Conservation (phyloP, 176 grass and related monocot genomes). For the Musa troglodytarum region DNA sequence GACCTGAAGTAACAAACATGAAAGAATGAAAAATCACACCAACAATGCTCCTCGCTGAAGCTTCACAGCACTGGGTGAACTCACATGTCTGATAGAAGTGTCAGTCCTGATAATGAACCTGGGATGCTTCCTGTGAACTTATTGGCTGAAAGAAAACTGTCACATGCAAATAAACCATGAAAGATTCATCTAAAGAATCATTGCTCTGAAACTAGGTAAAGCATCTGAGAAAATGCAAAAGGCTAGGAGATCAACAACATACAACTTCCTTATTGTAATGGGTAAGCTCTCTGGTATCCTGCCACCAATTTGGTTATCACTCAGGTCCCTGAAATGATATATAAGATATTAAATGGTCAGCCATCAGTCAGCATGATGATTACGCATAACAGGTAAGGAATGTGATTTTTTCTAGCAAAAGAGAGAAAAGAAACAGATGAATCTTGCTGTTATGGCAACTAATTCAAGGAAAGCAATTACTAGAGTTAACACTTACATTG, state of each 20-base stretch:
- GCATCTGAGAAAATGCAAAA: background rate
- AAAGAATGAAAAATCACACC: background rate
- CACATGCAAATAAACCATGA: background rate
- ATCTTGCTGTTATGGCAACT: background rate
- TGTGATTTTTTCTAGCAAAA: background rate
- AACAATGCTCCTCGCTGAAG: background rate
- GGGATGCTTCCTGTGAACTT: constrained; percentile 22
- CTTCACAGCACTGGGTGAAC: background rate
- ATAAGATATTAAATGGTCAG: background rate
- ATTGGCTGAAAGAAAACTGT: constrained; percentile 22
- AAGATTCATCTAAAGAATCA: background rate
- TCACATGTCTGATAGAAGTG: constrained; percentile 18
- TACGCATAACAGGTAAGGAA: background rate
- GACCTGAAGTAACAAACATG: constrained; percentile 2
- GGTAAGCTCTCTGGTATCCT: constrained; percentile 74
- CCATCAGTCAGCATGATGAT: background rate
- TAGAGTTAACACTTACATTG: constrained; percentile 34
- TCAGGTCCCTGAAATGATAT: constrained; percentile 55
- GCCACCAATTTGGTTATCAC: constrained; percentile 80
- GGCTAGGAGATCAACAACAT: background rate
- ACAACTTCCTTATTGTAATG: constrained; percentile 27
- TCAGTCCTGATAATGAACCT: constrained; percentile 4
- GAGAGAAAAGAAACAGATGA: background rate
- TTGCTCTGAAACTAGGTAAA: background rate
- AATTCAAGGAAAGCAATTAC: background rate